These are phyloP conservation scores for Hibiscus mutabilis DNA, from an alignment of 345 rosid species.

Conservation along the genomic window DNA sequence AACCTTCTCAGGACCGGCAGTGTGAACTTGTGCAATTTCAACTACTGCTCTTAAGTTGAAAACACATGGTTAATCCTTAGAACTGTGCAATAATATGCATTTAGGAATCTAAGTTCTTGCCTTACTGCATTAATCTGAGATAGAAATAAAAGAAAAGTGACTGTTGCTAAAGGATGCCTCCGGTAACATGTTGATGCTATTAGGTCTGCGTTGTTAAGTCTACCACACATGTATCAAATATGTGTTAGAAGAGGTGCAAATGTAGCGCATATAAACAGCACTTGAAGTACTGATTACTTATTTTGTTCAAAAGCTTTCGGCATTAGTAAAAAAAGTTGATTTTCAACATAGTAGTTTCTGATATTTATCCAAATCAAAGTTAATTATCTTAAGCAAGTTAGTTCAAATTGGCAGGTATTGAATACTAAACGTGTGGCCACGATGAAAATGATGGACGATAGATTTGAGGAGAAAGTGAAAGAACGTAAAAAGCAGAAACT, in stretches of 20 bases:
- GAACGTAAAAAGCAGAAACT: conserved; percentile 62
- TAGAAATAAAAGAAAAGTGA: neutral
- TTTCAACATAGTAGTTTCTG: neutral
- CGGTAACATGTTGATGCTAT: neutral
- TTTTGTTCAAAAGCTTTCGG: neutral
- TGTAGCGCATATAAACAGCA: neutral
- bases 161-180: no score
- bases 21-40: neutral
- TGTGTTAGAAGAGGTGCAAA: neutral
- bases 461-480: conserved; percentile 71
- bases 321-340: neutral
- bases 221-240: neutral
- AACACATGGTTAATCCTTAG: no score
- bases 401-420: conserved; percentile 44
- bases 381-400: neutral
- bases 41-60: neutral
- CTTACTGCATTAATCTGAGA: neutral
- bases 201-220: neutral
- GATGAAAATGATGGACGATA: conserved; percentile 86
- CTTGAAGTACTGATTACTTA: neutral
- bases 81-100: neutral
- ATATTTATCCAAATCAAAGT: neutral
- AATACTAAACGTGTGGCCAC: conserved; percentile 78
- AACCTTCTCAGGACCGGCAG: neutral
- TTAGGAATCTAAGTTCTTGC: neutral